Evolutionary conservation across 352 stramenopile genomes (phyloP).

Genomic region (Lagenidium giganteum): DNA sequence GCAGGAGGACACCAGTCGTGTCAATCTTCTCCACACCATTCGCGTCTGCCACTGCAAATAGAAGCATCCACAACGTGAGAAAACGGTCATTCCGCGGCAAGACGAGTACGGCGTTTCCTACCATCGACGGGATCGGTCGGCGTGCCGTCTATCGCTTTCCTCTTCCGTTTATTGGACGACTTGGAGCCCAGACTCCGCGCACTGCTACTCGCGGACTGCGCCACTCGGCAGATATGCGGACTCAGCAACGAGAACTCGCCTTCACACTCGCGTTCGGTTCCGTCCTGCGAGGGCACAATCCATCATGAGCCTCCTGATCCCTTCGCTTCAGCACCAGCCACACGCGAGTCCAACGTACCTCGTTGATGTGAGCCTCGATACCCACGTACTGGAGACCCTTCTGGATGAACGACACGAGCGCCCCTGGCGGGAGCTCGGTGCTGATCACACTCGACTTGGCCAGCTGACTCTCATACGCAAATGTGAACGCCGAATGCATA

Average conservation of each 20-base stretch:
- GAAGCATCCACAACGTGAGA: conserved; percentile 4
- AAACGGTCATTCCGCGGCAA: neutral
- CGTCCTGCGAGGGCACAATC: conserved; percentile 52
- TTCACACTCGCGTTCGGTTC: conserved; percentile 81
- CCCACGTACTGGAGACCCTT: conserved; percentile 96
- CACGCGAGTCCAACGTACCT: conserved; percentile 41
- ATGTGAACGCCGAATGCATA: conserved; percentile 98
- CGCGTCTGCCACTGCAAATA: conserved; percentile 26
- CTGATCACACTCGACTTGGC: conserved; percentile 91
- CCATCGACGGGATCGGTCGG: conserved; percentile 46
- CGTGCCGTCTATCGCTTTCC: conserved; percentile 60
- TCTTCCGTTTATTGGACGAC: conserved; percentile 79
- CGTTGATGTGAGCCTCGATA: conserved; percentile 88
- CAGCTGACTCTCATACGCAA: conserved; percentile 96
- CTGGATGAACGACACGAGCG: conserved; percentile 97
- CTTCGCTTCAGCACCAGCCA: conserved; percentile 21
- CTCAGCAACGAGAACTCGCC: conserved; percentile 91
- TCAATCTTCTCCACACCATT: conserved; percentile 66
- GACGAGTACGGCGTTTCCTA: conserved; percentile 38
- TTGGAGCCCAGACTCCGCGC: conserved; percentile 42
- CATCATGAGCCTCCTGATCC: neutral
- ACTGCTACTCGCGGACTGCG: conserved; percentile 69
- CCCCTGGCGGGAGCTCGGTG: conserved; percentile 92
- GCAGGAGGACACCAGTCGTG: conserved; percentile 54
- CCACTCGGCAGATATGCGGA: conserved; percentile 87